Percentiles rank a stretch among this genome's conserved stretches.
Conservation (phyloP, 2,329 filamentous ascomycete species). For the Alternaria sp. region DNA sequence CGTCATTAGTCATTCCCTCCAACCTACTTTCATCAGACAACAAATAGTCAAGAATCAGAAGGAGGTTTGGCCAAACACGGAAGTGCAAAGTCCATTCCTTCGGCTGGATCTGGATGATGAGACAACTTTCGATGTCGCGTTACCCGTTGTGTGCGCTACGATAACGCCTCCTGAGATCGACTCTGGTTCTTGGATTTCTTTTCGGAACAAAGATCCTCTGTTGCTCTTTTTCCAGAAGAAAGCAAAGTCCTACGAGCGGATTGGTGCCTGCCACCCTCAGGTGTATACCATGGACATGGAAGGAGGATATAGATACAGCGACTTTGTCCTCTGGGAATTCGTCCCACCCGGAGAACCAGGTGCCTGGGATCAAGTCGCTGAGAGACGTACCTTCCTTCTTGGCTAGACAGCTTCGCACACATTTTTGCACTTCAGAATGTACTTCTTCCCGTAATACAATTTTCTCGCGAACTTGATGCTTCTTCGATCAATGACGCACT, state of each 20-base stretch:
- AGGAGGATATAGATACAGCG: background rate
- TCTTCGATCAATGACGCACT: background rate
- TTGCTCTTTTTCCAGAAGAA: background rate
- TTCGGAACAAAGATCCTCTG: fast-evolving
- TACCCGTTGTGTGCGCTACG: background rate
- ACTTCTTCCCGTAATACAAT: background rate
- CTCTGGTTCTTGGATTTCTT: background rate
- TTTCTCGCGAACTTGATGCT: background rate
- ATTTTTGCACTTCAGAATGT: background rate
- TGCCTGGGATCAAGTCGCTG: background rate
- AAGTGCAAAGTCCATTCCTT: background rate
- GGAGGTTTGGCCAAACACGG: background rate
- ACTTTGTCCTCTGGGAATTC: fast-evolving
- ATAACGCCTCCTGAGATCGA: background rate
- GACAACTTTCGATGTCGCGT: fast-evolving
- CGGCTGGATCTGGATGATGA: fast-evolving
- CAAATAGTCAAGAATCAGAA: background rate
- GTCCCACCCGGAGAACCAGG: background rate
- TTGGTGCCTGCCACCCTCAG: fast-evolving
- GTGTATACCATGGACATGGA: background rate
- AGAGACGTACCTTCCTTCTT: background rate
- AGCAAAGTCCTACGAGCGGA: background rate
- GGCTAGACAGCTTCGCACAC: background rate
- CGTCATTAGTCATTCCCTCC: background rate
- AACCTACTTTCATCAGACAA: background rate